These are phyloP conservation scores for Fremontodendron californicum DNA, from an alignment of 345 rosid species.

Conservation along the genomic window DNA sequence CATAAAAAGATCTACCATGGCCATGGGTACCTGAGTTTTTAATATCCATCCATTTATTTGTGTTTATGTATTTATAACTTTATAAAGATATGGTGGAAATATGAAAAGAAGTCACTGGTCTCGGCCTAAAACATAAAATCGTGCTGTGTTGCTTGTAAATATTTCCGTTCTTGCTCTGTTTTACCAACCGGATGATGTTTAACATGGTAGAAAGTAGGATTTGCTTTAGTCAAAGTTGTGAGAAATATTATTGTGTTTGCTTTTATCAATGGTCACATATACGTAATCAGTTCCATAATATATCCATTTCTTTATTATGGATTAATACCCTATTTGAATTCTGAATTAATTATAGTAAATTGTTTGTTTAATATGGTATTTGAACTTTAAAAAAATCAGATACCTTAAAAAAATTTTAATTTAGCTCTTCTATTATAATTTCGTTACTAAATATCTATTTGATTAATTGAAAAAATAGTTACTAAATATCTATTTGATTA, in stretches of 20 bases:
- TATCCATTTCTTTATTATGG: neutral
- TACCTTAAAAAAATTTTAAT: too few relatives aligned
- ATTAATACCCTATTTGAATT: too few relatives aligned
- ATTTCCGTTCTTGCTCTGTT: neutral
- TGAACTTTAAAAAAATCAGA: too few relatives aligned
- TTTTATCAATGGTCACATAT: neutral
- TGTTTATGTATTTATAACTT: neutral
- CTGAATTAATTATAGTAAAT: too few relatives aligned
- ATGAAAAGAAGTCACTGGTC: neutral
- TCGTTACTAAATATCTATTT: too few relatives aligned
- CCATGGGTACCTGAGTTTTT: neutral
- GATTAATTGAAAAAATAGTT: too few relatives aligned
- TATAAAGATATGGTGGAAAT: neutral
- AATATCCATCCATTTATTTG: neutral
- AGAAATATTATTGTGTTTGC: neutral
- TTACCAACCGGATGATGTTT: neutral
- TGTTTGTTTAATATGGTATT: too few relatives aligned
- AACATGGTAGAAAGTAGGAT: neutral
- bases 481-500: too few relatives aligned
- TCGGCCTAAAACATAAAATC: neutral
- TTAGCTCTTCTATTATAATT: too few relatives aligned
- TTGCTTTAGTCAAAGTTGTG: neutral
- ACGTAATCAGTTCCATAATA: neutral
- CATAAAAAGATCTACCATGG: conserved; percentile 22
- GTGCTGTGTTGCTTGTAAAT: conserved; percentile 16